Base-by-base conservation (phyloP, 2,329 filamentous ascomycete genomes). In the Colletotrichum truncatum region DNA sequence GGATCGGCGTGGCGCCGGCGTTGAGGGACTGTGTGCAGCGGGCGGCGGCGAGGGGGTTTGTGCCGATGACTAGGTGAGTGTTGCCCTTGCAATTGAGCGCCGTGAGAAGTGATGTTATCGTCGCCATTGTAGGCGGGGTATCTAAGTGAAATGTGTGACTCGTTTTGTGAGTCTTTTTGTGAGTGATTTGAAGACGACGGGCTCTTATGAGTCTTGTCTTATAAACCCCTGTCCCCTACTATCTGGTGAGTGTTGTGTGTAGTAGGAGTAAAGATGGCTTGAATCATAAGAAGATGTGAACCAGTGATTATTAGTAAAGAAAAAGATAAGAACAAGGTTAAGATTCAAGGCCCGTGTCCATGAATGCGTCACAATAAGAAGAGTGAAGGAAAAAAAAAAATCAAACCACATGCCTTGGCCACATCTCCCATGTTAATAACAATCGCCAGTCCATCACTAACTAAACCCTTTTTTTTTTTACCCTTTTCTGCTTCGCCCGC, bases 51-150 rank as follows among this genome's bases (percentile, higher is more conserved):
- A 99, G 86, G 12, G 95, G 89, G 73, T 94, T 96, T 32, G 91
- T 90, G 64, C 96, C 96, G 68, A 98, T 79, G 72, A 99, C 88
- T 63, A 99, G 84, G 76, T 99, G 96, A 39, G 94, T 78, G 74
- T 93, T 91, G 49, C 82, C 85, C 53, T 84, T 84, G 73, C 89
- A 90, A 75, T 94, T 89, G 69, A 91, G 84, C 51, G 92, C 89
- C 46, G 92, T 91, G 49, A 97, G 88, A 54, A 97, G 84, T 4
- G 90, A 84, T 18, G 77, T 76, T 32, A 48, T 16, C 46, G 63
- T 53, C 12, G 38, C 36, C 64, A 66, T 66, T 25, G 46, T 53
- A 12, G 7, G 6, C 32, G n/a, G n/a, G n/a, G n/a, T n/a, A n/a
- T n/a, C n/a, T n/a, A n/a, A n/a, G 11, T 21, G 12, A 38, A 6